Evolutionary conservation across 2,329 filamentous ascomycete species (phyloP), one percentile per base, ranked within the genome.

Genomic region (Didymosphaeria variabile): DNA sequence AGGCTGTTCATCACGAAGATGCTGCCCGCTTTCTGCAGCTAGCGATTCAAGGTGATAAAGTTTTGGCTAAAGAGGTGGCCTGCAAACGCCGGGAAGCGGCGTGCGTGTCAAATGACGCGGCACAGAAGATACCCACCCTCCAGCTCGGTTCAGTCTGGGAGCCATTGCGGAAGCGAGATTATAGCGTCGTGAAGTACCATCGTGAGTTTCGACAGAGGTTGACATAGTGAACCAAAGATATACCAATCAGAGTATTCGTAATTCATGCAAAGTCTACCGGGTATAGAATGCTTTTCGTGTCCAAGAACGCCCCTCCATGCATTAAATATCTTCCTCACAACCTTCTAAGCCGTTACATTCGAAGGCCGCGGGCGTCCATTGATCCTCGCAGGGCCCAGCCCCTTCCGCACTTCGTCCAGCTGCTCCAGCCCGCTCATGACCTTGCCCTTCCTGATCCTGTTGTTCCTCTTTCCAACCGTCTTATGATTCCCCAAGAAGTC

Each of bases 361-460:
- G 66, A 61, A 44, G 67, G 62, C 64, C 73, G 70, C 8, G 63
- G 50, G 17, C 52, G 53, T 15, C 53, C 53, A 29, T 66, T 66
- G 54, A 97, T 77, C 62, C 88, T 87, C 32, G 93, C 91, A 29
- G 91, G 91, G 0, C 94, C 94, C 59, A 97, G 79, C 7, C 88
- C 92, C 65, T 86, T 86, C 56, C 95, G 85, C 55, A 99, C 90
- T 80, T 98, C 94, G 67, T 98, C 95, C 62, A 98, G 83, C 82
- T 98, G 92, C 79, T 92, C 89, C 66, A 97, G 84, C 0, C 95
- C 95, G 61, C 86, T 91, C 75, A 91, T 90, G 66, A 91, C 88
- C 74, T 90, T 92, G 19, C 90, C 90, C 80, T 94, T 93, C 81
- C 94, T 94, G 21, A 93, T 86, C 57, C 85, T 79, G 46, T 85